Conservation (phyloP, 1,284 basidiomycete genomes). For the Xanthoconium separans region DNA sequence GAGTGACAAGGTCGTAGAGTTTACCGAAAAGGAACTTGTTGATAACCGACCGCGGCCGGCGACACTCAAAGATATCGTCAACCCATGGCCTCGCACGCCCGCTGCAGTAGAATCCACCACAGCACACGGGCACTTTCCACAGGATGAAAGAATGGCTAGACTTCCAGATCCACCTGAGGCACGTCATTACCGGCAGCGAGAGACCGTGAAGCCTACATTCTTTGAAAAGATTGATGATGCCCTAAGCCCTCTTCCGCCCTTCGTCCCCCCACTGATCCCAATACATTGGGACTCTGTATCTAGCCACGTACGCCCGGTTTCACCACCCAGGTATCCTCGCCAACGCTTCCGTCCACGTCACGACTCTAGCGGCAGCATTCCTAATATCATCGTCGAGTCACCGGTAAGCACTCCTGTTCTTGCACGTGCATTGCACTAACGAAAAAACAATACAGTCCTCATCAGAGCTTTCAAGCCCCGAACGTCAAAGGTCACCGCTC, state of each 20-base stretch:
- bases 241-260: not conserved
- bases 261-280: not conserved
- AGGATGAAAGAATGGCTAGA: not conserved
- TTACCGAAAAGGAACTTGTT: not conserved
- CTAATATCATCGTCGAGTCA: not conserved
- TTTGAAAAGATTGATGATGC: not conserved
- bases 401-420: not conserved
- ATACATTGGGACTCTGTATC: no score
- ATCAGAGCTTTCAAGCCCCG: no score
- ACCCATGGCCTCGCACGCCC: not conserved
- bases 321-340: not conserved
- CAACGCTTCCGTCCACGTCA: no score
- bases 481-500: no score
- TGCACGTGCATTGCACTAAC: not conserved
- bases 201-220: not conserved
- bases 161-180: not conserved
- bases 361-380: not conserved
- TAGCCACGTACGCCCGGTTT: not conserved
- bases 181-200: not conserved
- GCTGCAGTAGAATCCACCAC: not conserved
- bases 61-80: not conserved
- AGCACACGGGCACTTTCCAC: not conserved
- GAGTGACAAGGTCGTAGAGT: not conserved
- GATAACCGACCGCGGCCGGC: not conserved
- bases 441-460: no score